phyloP scores from a whole-genome alignment of 257 asterid species.

The Fraxinus anomala region DNA sequence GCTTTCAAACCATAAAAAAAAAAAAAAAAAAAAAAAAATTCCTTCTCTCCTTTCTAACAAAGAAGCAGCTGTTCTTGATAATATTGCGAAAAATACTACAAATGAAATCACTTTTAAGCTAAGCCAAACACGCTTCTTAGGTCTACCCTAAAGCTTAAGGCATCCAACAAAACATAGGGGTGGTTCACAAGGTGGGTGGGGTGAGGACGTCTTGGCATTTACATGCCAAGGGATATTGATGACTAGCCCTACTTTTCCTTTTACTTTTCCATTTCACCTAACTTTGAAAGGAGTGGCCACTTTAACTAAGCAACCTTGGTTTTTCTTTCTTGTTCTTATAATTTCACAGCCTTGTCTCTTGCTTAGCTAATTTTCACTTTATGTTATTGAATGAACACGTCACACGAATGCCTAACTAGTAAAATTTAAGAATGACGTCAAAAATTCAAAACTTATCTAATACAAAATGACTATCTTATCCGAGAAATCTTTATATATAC shows the following conservation, averaged over 20 bases:
- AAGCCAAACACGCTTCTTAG: neutral
- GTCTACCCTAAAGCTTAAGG: neutral
- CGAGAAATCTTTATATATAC: no score
- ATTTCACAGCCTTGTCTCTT: neutral
- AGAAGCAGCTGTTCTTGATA: neutral
- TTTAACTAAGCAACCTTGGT: neutral
- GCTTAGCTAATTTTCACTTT: neutral
- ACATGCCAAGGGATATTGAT: conserved; percentile 29
- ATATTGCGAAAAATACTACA: conserved; percentile 3
- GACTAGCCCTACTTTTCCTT: conserved; percentile 32
- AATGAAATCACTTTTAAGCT: neutral
- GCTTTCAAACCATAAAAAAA: neutral
- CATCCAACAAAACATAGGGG: conserved; percentile 27
- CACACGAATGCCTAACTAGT: neutral
- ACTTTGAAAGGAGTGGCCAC: conserved; percentile 35
- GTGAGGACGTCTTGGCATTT: neutral
- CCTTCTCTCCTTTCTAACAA: neutral
- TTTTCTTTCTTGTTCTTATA: conserved; percentile 19
- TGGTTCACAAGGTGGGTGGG: conserved; percentile 49
- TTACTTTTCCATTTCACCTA: conserved; percentile 42
- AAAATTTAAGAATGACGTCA: neutral
- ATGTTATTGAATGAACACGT: neutral
- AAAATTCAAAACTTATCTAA: neutral
- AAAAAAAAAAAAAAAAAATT: no score
- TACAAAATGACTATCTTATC: no score